Percentiles rank a stretch among this genome's conserved stretches.
These are phyloP conservation scores for Gentiana macrophylla DNA, from an alignment of 257 asterid species.

Conservation along the genomic window DNA sequence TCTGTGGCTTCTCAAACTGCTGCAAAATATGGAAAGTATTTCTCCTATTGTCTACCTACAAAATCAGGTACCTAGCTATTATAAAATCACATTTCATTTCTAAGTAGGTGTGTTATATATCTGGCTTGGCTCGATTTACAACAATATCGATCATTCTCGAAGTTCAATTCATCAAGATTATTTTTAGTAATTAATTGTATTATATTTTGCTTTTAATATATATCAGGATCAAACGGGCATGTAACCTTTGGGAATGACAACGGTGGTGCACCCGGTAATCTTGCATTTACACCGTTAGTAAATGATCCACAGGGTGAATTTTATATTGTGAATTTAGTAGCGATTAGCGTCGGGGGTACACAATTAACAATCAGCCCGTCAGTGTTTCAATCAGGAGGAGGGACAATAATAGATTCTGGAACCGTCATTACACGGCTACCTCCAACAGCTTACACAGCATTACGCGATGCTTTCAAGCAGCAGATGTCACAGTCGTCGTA, in stretches of 20 bases:
- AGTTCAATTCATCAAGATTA: no score
- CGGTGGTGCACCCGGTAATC: slow-evolving; percentile 3
- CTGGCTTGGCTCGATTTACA: no score
- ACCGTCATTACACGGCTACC: slow-evolving; percentile 72
- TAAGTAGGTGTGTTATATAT: no score
- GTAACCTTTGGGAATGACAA: slow-evolving; percentile 39
- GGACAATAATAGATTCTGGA: slow-evolving; percentile 61
- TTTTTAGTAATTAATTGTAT: no score
- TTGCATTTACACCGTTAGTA: slow-evolving; percentile 41
- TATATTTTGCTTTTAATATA: no score
- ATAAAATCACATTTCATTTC: no score
- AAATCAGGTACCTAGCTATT: not conserved
- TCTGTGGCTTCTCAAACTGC: slow-evolving; percentile 64
- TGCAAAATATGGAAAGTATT: slow-evolving; percentile 34
- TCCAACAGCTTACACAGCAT: slow-evolving; percentile 28
- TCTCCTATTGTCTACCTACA: slow-evolving; percentile 75
- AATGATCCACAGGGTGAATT: slow-evolving; percentile 14
- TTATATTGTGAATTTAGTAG: slow-evolving; percentile 38
- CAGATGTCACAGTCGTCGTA: slow-evolving; percentile 22
- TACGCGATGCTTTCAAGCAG: slow-evolving; percentile 37
- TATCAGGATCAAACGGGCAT: slow-evolving; percentile 46
- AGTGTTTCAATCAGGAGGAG: slow-evolving; percentile 19
- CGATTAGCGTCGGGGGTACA: slow-evolving; percentile 38
- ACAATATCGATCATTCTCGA: no score
- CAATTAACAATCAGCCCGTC: slow-evolving; percentile 31